Evolutionary conservation across 495 filamentous ascomycete genomes (phyloP).

Genomic region (Podospora fimiseda): DNA sequence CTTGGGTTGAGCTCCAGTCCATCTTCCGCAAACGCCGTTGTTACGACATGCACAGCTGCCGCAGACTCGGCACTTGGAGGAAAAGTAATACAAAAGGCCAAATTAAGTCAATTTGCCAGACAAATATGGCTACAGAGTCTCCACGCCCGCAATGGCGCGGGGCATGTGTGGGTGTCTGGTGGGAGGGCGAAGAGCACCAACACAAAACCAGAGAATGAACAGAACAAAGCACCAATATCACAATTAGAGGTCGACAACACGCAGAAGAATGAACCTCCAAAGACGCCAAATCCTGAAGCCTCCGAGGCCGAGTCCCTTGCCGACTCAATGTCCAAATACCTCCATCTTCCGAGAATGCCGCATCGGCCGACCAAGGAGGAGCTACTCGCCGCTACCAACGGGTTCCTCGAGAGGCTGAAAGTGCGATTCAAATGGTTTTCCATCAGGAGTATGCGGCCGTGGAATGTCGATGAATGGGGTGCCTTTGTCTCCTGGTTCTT

Average conservation of each 20-base stretch:
- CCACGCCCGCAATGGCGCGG: constrained; percentile 23
- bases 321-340: constrained; percentile 42
- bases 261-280: constrained; percentile 7
- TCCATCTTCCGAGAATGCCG: constrained; percentile 61
- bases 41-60: constrained; percentile 35
- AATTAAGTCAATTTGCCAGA: constrained; percentile 33
- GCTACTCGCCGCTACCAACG: constrained; percentile 81
- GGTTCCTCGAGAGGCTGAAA: constrained; percentile 85
- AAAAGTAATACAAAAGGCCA: constrained; percentile 26
- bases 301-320: constrained; percentile 30
- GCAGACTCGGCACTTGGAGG: constrained; percentile 34
- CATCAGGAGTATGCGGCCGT: constrained; percentile 89
- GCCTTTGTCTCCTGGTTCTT: constrained; percentile 95
- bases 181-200: constrained; percentile 31
- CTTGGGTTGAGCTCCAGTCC: constrained; percentile 32
- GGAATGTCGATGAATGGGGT: constrained; percentile 90
- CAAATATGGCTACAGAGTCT: constrained; percentile 28
- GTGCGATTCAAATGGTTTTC: constrained; percentile 97
- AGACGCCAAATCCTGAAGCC: constrained; percentile 12
- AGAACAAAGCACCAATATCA: constrained; percentile 11
- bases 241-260: constrained; percentile 7
- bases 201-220: constrained; percentile 24
- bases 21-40: constrained; percentile 33
- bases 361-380: constrained; percentile 92
- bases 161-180: not conserved